Evolutionary conservation across 305 asterid species (phyloP).

Genomic region (Fraxinus albicans): DNA sequence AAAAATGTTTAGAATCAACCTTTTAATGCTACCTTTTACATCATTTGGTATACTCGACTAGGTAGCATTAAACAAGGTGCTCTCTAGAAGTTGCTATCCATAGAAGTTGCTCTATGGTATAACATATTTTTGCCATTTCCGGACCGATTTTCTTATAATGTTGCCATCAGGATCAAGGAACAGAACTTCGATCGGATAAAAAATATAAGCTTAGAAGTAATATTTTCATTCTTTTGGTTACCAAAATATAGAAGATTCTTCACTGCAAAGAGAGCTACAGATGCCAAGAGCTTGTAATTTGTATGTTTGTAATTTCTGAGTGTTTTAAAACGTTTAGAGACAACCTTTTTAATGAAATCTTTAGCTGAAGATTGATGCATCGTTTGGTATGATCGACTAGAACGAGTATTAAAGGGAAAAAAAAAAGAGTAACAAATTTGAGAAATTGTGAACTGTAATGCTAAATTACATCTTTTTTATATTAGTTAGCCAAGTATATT

Average conservation of each 20-base stretch:
- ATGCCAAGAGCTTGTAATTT: constrained; percentile 31
- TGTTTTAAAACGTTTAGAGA: neutral
- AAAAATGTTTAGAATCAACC: neutral
- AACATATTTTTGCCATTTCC: neutral
- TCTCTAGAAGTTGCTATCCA: neutral
- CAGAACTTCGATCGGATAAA: neutral
- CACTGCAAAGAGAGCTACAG: constrained; percentile 28
- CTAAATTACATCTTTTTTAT: neutral
- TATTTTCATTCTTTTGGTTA: constrained; percentile 14
- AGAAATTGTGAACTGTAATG: neutral
- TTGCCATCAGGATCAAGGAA: constrained; percentile 4
- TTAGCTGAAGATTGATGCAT: neutral
- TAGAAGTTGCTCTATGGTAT: constrained; percentile 3
- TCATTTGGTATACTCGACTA: neutral
- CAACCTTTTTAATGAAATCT: neutral
- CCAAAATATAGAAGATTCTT: constrained; percentile 23
- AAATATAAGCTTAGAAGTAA: neutral
- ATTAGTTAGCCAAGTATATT: neutral
- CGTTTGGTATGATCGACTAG: neutral
- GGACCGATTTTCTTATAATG: neutral
- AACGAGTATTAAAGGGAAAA: neutral
- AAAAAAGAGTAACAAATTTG: neutral
- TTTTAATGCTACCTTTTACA: neutral
- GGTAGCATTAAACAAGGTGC: neutral
- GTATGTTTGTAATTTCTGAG: constrained; percentile 24